Percentiles rank a stretch among this genome's conserved stretches.
Evolutionary conservation across 345 rosid genomes (phyloP).

Genomic region (Zanthoxylum bungeanum): DNA sequence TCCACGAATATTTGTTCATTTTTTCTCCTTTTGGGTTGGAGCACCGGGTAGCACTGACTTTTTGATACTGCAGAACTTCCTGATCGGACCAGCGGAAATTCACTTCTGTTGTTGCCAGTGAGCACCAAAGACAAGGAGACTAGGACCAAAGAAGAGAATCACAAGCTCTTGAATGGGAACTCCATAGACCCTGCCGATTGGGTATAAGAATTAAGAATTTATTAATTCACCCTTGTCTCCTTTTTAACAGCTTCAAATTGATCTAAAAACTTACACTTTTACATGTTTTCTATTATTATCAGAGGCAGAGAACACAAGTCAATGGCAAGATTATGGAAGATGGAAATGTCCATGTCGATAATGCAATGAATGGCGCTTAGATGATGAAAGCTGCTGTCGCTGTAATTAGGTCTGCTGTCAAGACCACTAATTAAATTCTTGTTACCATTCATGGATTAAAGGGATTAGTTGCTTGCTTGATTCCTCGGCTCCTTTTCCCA

Average conservation of each 20-base stretch:
- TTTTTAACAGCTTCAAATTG: not conserved
- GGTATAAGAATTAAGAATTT: conserved; percentile 39
- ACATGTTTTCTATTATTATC: conserved; percentile 1
- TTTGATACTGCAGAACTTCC: conserved; percentile 62
- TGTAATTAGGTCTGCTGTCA: not conserved
- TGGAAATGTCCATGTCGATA: conserved; percentile 58
- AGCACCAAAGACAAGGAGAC: conserved; percentile 61
- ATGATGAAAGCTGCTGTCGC: conserved; percentile 19
- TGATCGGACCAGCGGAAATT: conserved; percentile 53
- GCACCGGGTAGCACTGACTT: conserved; percentile 16
- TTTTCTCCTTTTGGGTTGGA: not conserved
- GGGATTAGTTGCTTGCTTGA: conserved; percentile 10
- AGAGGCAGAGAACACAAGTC: conserved; percentile 80
- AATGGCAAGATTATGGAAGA: conserved; percentile 83
- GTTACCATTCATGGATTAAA: conserved; percentile 8
- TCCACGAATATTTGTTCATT: not conserved
- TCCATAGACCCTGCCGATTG: conserved; percentile 81
- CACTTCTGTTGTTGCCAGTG: conserved; percentile 61
- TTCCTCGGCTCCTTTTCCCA: conserved; percentile 1
- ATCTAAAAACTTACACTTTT: not conserved
- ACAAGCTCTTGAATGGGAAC: conserved; percentile 92
- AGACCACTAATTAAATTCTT: conserved; percentile 17
- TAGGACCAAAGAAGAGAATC: conserved; percentile 81
- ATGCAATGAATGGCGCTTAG: conserved; percentile 71
- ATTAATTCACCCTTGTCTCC: not conserved